Evolutionary conservation across 495 filamentous ascomycete species (phyloP), one percentile per base, ranked within the genome.

Genomic region (Gamarada debralockiae): DNA sequence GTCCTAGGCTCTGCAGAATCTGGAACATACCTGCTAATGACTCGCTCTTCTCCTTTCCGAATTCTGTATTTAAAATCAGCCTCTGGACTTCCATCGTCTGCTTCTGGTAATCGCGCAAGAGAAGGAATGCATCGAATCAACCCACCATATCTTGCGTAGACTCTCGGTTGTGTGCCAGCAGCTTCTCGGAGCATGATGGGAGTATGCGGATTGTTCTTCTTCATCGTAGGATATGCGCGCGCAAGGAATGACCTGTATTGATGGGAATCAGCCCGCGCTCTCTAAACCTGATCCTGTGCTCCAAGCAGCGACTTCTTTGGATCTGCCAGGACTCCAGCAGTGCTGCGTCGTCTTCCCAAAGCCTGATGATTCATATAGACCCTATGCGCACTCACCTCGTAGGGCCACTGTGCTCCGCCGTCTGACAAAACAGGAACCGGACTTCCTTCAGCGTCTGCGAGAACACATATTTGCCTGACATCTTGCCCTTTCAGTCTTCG

Each of bases 111-210:
- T 40, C 22, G 14, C 17, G 12, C 14, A 7, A 3, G 14, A 25
- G 44, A 12, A 33, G 25, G 44, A 15, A 33, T 4, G 17, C 23
- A 20, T 31, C 14, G 23, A 40, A 31, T 18, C 20, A 14, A 76
- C 88, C 59, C 70, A 96, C 92, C 92, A 64, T 92, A 98, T 84
- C 93, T 77, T 55, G 95, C 91, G 69, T 85, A 97, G 39, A 98
- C 86, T 62, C 80, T 84, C 37, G 93, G 92, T 65, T 87, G 70
- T 37, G 83, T 87, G 55, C 84, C 89, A 45, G 79, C 67, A 27
- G 95, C 93, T 72, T 98, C 95, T 58, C 93, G 87, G 46, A 98
- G 80, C 77, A 98, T 73, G 70, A 98, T 97, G 43, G 93, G 93
- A 37, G 81, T 96, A 68, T 90, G 73, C 9, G 93, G 93, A 73